A percentile compares a stretch with the other conserved stretches of the same genome.
These are phyloP conservation scores for Podila epicladia DNA, from an alignment of 192 early-diverging fungal species.

Conservation along the genomic window DNA sequence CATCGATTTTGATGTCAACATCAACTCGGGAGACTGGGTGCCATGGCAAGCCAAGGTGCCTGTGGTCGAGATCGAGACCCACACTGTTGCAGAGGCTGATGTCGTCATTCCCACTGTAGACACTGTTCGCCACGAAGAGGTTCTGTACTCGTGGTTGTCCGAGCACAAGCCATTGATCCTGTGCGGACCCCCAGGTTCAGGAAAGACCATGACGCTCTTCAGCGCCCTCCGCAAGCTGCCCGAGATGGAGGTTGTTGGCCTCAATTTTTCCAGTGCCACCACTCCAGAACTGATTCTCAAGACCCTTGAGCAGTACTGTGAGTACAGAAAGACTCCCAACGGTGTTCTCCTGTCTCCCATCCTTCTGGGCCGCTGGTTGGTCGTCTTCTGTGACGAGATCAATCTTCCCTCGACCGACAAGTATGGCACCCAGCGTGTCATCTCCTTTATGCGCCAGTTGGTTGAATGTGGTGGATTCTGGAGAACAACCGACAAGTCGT, in stretches of 20 bases:
- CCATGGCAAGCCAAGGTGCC: constrained; percentile 93
- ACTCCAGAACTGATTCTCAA: constrained; percentile 94
- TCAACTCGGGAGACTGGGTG: constrained; percentile 88
- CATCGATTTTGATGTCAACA: constrained; percentile 91
- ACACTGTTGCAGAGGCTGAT: constrained; percentile 88
- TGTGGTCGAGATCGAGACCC: constrained; percentile 93
- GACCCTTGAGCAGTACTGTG: constrained; percentile 98
- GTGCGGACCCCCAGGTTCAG: constrained; percentile 99
- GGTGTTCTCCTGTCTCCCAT: constrained; percentile 89
- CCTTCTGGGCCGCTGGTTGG: constrained; percentile 91
- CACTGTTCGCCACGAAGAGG: constrained; percentile 96
- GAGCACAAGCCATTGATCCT: constrained; percentile 95
- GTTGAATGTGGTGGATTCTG: constrained; percentile 98
- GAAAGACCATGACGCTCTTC: constrained; percentile 99
- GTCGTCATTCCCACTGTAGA: constrained; percentile 98
- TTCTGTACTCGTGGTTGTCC: constrained; percentile 94
- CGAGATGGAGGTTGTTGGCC: constrained; percentile 96
- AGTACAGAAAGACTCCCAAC: constrained; percentile 94
- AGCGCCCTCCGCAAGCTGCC: constrained; percentile 93
- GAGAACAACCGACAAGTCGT: constrained; percentile 89
- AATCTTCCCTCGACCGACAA: constrained; percentile 96
- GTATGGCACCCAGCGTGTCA: constrained; percentile 98
- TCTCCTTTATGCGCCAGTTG: constrained; percentile 94
- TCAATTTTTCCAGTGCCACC: constrained; percentile 99
- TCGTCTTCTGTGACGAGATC: constrained; percentile 99